phyloP scores from a whole-genome alignment of 2,329 filamentous ascomycete species.

The Alternaria arborescens region DNA sequence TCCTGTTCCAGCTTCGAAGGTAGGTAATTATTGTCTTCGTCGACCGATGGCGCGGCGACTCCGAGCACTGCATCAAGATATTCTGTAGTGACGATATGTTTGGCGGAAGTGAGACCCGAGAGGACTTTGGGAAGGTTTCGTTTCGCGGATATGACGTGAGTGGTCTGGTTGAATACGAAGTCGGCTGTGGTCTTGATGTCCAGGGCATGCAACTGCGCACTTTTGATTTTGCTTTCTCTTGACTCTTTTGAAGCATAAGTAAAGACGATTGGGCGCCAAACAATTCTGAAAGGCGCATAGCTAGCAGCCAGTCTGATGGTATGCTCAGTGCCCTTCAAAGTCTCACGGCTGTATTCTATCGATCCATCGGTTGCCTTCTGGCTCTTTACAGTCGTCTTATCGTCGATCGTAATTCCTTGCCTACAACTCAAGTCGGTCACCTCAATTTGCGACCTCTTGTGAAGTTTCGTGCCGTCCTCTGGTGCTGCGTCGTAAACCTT shows the following conservation, averaged over 20 bases:
- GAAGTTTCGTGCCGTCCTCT: slow-evolving; percentile 71
- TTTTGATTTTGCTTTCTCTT: slow-evolving; percentile 59
- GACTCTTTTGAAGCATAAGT: slow-evolving; percentile 80
- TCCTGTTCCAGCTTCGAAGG: slow-evolving; percentile 75
- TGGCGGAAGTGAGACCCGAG: slow-evolving; percentile 83
- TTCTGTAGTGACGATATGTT: slow-evolving; percentile 74
- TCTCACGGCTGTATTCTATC: slow-evolving; percentile 35
- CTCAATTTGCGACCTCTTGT: slow-evolving; percentile 72
- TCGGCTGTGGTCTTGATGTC: slow-evolving; percentile 85
- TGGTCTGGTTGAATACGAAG: slow-evolving; percentile 75
- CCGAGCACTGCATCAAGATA: slow-evolving; percentile 78
- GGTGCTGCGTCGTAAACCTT: slow-evolving; percentile 71
- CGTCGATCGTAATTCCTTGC: slow-evolving; percentile 81
- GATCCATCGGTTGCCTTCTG: slow-evolving; percentile 55
- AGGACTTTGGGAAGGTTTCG: slow-evolving; percentile 88
- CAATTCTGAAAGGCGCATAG: slow-evolving; percentile 71
- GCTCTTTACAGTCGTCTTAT: slow-evolving; percentile 69
- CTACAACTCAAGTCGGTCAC: slow-evolving; percentile 83
- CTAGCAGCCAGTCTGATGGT: slow-evolving; percentile 77
- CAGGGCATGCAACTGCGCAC: slow-evolving; percentile 76
- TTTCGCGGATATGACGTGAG: slow-evolving; percentile 88
- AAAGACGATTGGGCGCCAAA: slow-evolving; percentile 82
- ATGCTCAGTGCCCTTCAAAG: slow-evolving; percentile 57
- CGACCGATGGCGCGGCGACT: slow-evolving; percentile 59
- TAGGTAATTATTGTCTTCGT: slow-evolving; percentile 56